These are phyloP conservation scores for Alectoria sarmentosa DNA, from an alignment of 495 filamentous ascomycete genomes.

Conservation along the genomic window DNA sequence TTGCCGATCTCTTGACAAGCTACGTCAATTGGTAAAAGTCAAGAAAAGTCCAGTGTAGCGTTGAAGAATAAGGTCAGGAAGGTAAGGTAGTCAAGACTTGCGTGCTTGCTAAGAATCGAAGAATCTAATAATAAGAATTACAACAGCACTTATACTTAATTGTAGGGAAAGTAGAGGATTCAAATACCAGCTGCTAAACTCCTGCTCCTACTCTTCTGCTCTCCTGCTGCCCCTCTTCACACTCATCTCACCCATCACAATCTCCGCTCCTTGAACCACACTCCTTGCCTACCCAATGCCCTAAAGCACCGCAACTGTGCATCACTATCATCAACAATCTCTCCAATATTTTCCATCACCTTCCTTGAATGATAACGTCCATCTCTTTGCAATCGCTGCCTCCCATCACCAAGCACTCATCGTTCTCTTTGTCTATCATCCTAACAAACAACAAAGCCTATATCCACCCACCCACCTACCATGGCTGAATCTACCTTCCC, in stretches of 20 bases:
- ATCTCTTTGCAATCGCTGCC: background rate
- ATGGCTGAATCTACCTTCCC: constrained; percentile 54
- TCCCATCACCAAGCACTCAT: background rate
- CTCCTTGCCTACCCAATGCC: background rate
- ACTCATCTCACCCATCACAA: background rate
- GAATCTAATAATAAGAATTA: too few relatives aligned
- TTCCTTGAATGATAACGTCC: background rate
- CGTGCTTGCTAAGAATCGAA: too few relatives aligned
- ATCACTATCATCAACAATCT: background rate
- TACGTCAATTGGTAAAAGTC: constrained; percentile 8
- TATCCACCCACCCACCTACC: constrained; percentile 5
- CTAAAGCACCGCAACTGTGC: too few relatives aligned
- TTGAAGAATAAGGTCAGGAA: too few relatives aligned
- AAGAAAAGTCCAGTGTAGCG: too few relatives aligned
- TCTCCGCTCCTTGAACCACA: background rate
- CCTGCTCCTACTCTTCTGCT: too few relatives aligned
- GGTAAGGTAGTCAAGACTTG: too few relatives aligned
- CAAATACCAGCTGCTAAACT: too few relatives aligned
- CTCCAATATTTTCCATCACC: background rate
- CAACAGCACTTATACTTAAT: too few relatives aligned
- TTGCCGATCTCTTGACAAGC: background rate
- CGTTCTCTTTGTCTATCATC: background rate
- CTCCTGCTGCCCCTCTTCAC: constrained; percentile 2
- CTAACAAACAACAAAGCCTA: background rate
- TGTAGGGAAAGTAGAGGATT: too few relatives aligned